These are phyloP conservation scores for Polychaeton citri DNA, from an alignment of 2,329 filamentous ascomycete species.

Conservation along the genomic window DNA sequence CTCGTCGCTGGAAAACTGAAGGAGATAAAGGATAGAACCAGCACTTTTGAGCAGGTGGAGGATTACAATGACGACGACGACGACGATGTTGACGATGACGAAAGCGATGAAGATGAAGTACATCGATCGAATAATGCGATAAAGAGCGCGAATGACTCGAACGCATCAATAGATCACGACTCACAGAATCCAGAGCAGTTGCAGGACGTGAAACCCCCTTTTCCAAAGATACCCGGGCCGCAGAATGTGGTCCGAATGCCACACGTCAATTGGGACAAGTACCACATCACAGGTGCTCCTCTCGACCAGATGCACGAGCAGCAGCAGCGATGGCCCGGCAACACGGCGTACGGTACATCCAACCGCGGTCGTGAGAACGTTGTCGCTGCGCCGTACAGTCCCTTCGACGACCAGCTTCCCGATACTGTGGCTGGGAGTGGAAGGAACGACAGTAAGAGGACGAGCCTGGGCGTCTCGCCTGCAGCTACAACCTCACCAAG, in stretches of 20 bases:
- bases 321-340: constrained; percentile 51
- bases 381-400: constrained; percentile 46
- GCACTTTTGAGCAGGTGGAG: constrained; percentile 21
- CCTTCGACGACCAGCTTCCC: constrained; percentile 39
- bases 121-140: background rate
- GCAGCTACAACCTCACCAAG: background rate
- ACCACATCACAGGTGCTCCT: constrained; percentile 74
- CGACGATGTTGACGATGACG: constrained; percentile 12
- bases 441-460: constrained; percentile 10
- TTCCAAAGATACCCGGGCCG: constrained; percentile 56
- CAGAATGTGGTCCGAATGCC: constrained; percentile 79
- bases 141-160: constrained; percentile 3
- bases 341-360: constrained; percentile 6
- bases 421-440: constrained; percentile 5
- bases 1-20: constrained; percentile 44
- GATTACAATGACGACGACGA: constrained; percentile 20
- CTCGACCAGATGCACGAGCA: constrained; percentile 76
- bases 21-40: constrained; percentile 18
- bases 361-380: constrained; percentile 31
- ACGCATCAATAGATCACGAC: no score
- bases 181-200: no score
- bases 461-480: background rate
- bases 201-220: no score
- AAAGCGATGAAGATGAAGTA: constrained; percentile 18
- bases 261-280: constrained; percentile 88